These are phyloP conservation scores for Peronosclerospora sorghi DNA, from an alignment of 352 stramenopile species.

Conservation along the genomic window DNA sequence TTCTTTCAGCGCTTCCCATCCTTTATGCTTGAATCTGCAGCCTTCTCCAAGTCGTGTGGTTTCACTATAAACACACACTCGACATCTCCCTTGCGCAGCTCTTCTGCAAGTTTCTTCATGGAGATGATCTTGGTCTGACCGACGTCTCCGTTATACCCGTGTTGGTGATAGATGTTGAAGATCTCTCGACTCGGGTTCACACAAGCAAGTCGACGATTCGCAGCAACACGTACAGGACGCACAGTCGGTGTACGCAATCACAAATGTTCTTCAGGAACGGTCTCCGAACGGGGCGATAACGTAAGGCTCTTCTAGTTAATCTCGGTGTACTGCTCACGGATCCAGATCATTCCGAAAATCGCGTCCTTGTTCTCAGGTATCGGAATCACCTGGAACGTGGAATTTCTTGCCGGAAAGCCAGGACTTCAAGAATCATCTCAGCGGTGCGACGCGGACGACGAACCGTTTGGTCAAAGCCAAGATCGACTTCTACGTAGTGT, in stretches of 20 bases:
- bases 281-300: neutral
- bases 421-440: slow-evolving; percentile 1
- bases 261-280: neutral
- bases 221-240: neutral
- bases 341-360: neutral
- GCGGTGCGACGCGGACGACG: neutral
- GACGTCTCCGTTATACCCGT: neutral
- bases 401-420: neutral
- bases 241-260: neutral
- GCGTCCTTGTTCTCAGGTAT: neutral
- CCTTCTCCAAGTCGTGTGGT: slow-evolving; percentile 1
- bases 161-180: neutral
- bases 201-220: neutral
- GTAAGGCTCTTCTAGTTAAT: neutral
- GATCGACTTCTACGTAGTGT: slow-evolving; percentile 1
- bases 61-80: slow-evolving; percentile 3
- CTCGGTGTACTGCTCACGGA: neutral
- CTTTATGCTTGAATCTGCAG: slow-evolving; percentile 4
- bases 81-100: neutral
- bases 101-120: neutral
- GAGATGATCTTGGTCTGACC: neutral
- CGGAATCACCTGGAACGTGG: neutral
- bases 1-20: neutral
- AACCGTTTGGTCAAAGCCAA: neutral
- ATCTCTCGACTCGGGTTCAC: slow-evolving; percentile 1